These are phyloP conservation scores for Acanthochlamys bracteata DNA, from an alignment of 106 monocot species.

Conservation along the genomic window DNA sequence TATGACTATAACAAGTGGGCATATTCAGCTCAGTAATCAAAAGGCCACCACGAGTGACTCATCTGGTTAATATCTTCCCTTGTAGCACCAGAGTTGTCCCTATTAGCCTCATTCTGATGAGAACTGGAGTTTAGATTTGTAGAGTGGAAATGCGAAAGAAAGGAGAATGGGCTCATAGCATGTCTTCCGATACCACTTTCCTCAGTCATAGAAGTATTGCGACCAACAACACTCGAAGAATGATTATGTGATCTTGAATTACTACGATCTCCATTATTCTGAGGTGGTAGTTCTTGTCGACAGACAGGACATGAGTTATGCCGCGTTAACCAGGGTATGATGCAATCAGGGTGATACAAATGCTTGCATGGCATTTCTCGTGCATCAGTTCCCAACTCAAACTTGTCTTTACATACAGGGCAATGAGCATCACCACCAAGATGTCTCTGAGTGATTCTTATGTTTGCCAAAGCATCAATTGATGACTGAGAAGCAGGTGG, in stretches of 20 bases:
- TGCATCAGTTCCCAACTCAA: conserved; percentile 47
- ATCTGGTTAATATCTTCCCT: conserved; percentile 20
- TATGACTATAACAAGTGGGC: no score
- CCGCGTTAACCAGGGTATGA: conserved; percentile 77
- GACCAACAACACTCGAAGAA: background rate
- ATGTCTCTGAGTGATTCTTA: conserved; percentile 68
- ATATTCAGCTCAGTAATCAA: conserved; percentile 21
- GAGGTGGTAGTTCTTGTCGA: conserved; percentile 45
- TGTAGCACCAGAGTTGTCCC: conserved; percentile 11
- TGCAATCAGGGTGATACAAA: conserved; percentile 77
- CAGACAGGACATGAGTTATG: conserved; percentile 91
- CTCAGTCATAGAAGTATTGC: background rate
- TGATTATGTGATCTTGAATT: conserved; percentile 15
- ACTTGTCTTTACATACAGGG: conserved; percentile 67
- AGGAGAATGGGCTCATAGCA: conserved; percentile 48
- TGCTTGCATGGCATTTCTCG: conserved; percentile 81
- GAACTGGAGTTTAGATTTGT: conserved; percentile 26
- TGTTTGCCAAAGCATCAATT: conserved; percentile 57
- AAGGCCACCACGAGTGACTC: conserved; percentile 40
- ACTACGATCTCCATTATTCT: conserved; percentile 17
- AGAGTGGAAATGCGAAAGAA: conserved; percentile 26
- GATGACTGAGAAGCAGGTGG: conserved; percentile 60
- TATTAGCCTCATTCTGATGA: conserved; percentile 4
- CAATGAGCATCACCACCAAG: conserved; percentile 62
- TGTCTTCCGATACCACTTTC: conserved; percentile 21